Conservation (phyloP, 441 rosid species). For the Breynia disticha region DNA sequence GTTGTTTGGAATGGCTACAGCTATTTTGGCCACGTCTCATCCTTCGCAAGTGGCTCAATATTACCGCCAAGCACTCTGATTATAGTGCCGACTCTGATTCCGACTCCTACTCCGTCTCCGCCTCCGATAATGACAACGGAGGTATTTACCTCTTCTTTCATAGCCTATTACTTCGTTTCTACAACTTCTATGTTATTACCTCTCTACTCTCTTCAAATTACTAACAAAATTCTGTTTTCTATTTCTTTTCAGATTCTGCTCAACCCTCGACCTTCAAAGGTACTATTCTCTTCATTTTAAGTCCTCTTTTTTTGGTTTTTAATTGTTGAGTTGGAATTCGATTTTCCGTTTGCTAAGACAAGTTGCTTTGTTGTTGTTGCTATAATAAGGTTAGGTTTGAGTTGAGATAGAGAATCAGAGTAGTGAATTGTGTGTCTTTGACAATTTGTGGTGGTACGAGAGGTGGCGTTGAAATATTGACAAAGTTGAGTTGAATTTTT, state of each 20-base stretch:
- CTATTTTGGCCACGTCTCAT: constrained; percentile 66
- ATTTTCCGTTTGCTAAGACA: background rate
- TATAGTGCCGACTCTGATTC: constrained; percentile 70
- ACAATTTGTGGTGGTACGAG: background rate
- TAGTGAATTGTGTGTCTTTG: background rate
- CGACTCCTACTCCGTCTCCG: constrained; percentile 16
- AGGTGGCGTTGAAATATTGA: background rate
- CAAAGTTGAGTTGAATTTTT: too few relatives aligned
- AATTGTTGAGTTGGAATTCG: background rate
- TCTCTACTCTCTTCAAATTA: background rate
- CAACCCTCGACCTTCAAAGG: too few relatives aligned
- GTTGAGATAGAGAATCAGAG: background rate
- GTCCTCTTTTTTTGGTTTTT: too few relatives aligned
- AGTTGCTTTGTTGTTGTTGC: too few relatives aligned
- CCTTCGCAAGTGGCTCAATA: constrained; percentile 76
- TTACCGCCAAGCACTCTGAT: constrained; percentile 52
- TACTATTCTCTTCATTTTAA: too few relatives aligned
- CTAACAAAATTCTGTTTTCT: background rate
- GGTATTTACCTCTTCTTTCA: constrained; percentile 2
- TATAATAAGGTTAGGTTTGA: too few relatives aligned
- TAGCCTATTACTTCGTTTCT: background rate
- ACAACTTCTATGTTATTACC: background rate
- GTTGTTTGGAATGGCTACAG: constrained; percentile 75
- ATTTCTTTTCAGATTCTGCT: background rate
- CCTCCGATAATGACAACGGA: constrained; percentile 20